phyloP scores from a whole-genome alignment of 805 yeast species.

The Yamadazyma kitorensis region DNA sequence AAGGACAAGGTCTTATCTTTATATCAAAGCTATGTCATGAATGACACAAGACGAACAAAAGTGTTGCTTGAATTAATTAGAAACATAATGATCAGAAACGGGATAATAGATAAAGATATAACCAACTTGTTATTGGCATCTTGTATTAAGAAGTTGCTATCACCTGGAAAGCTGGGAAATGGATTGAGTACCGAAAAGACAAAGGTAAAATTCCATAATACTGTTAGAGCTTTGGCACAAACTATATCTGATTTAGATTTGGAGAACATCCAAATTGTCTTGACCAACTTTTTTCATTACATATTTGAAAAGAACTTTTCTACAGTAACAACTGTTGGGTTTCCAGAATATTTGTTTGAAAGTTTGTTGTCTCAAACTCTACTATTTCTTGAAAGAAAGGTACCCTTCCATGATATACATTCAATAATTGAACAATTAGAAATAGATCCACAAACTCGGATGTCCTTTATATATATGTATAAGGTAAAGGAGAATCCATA shows the following conservation, averaged over 20 bases:
- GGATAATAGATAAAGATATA: constrained; percentile 9
- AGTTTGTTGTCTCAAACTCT: constrained; percentile 7
- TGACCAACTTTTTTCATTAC: constrained; percentile 14
- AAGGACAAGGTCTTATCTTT: constrained; percentile 1
- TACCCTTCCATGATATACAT: not conserved
- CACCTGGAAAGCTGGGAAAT: not conserved
- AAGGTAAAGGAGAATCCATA: constrained; percentile 20
- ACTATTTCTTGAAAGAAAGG: constrained; percentile 12
- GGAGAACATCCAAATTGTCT: constrained; percentile 13
- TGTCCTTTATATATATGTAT: not conserved
- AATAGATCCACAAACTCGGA: not conserved
- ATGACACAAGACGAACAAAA: constrained; percentile 1
- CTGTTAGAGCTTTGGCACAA: constrained; percentile 28
- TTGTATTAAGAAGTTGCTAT: constrained; percentile 2
- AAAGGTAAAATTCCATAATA: constrained; percentile 19
- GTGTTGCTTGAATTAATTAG: constrained; percentile 11
- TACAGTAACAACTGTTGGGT: constrained; percentile 9
- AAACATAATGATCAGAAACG: constrained; percentile 11
- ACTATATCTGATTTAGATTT: constrained; percentile 22
- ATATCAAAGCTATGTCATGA: constrained; percentile 4
- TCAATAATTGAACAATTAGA: not conserved
- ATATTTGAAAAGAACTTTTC: constrained; percentile 1
- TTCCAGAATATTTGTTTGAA: constrained; percentile 11
- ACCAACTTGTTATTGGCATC: constrained; percentile 3
- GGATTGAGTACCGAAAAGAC: constrained; percentile 1